These are phyloP conservation scores for Wickerhamomyces bisporus DNA, from an alignment of 805 yeast species.

Conservation along the genomic window DNA sequence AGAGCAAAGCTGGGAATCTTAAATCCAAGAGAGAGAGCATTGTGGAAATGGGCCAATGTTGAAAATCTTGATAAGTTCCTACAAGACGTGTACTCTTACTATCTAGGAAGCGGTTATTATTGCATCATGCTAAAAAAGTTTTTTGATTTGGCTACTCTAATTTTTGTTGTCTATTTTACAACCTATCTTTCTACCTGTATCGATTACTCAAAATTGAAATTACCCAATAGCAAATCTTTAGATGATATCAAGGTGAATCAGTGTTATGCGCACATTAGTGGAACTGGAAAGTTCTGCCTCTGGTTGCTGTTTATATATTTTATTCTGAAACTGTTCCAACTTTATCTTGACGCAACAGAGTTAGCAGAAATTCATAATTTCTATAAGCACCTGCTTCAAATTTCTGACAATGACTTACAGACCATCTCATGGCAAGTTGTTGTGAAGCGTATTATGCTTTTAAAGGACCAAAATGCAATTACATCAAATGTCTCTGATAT, in stretches of 20 bases:
- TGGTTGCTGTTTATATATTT: constrained; percentile 57
- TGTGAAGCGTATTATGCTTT: constrained; percentile 64
- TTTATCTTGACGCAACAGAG: constrained; percentile 59
- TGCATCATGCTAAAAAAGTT: constrained; percentile 67
- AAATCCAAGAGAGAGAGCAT: constrained; percentile 69
- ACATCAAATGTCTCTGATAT: constrained; percentile 47
- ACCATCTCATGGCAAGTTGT: constrained; percentile 91
- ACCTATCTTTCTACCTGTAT: constrained; percentile 80
- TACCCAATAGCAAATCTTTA: constrained; percentile 21
- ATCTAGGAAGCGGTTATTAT: constrained; percentile 75
- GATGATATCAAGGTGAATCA: constrained; percentile 31
- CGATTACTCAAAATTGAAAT: constrained; percentile 47
- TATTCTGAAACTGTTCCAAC: constrained; percentile 45
- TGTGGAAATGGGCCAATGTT: constrained; percentile 96
- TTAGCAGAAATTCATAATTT: constrained; percentile 73
- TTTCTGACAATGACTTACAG: constrained; percentile 78
- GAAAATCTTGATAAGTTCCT: constrained; percentile 85
- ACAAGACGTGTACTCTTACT: constrained; percentile 77
- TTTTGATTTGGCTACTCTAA: constrained; percentile 66
- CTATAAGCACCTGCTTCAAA: constrained; percentile 63
- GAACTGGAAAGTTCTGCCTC: constrained; percentile 51
- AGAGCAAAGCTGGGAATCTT: constrained; percentile 35
- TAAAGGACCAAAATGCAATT: constrained; percentile 75
- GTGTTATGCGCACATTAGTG: constrained; percentile 41
- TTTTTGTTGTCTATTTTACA: constrained; percentile 75